Percentiles rank a stretch among this genome's conserved stretches.
These are phyloP conservation scores for Exsudoporus floridanus DNA, from an alignment of 1,284 basidiomycete genomes.

Conservation along the genomic window DNA sequence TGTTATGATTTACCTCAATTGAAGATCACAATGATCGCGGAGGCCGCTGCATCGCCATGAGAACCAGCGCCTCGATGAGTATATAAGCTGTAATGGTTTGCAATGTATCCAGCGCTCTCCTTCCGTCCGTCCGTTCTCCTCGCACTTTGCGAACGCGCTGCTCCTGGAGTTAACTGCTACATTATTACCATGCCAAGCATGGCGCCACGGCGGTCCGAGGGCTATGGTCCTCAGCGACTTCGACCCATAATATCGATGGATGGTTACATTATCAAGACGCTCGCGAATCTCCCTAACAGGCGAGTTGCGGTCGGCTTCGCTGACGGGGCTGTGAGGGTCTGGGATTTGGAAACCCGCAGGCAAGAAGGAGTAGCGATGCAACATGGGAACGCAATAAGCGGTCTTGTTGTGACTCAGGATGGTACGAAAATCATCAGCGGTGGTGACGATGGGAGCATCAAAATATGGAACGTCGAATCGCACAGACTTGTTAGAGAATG, in stretches of 20 bases:
- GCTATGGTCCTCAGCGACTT: not conserved
- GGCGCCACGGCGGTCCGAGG: too few relatives aligned
- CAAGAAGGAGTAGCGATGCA: not conserved
- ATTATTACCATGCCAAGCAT: not conserved
- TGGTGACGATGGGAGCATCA: not conserved
- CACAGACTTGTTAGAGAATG: not conserved
- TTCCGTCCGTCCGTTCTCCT: not conserved
- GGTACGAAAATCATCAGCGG: not conserved
- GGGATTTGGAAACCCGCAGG: not conserved
- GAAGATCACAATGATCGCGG: too few relatives aligned
- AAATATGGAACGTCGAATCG: constrained; percentile 7
- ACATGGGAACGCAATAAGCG: not conserved
- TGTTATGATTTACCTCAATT: too few relatives aligned
- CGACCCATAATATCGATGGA: not conserved
- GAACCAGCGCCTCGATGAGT: not conserved
- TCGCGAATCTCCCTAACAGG: constrained; percentile 6
- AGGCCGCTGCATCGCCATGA: too few relatives aligned
- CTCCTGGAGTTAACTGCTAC: not conserved
- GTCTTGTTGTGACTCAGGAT: not conserved
- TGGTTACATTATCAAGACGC: not conserved
- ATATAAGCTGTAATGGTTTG: not conserved
- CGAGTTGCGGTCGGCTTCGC: not conserved
- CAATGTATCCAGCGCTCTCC: not conserved
- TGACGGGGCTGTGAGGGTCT: not conserved
- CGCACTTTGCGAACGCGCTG: not conserved